Evolutionary conservation across 2,329 filamentous ascomycete genomes (phyloP), one percentile per base, ranked within the genome.

Genomic region (Sporothrix curviconia): DNA sequence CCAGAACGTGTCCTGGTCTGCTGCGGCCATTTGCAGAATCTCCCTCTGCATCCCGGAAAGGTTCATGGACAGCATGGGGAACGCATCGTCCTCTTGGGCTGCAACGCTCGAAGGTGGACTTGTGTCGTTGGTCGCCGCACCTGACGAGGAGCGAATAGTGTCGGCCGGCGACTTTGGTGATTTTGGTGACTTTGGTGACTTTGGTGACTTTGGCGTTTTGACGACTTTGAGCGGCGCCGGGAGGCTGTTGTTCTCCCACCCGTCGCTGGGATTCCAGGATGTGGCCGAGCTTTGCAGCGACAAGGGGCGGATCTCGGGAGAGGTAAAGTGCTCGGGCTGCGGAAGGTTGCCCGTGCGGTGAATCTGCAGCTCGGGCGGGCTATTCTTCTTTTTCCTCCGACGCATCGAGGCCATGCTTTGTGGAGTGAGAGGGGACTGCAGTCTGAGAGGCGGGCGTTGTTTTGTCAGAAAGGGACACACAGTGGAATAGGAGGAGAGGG

Each of bases 21-120:
- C 78, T 4, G 72, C 73, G 9, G 78, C 76, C 80, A 85, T 83
- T 51, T 77, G 74, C 34, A 74, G 70, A 49, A 83, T 76, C 62
- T 82, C 79, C 8, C 76, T 74, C 65, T 82, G 78, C 58, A 84
- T 71, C 8, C 66, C 67, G 6, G 65, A 61, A 30, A 75, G 64
- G 47, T 69, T 66, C n/a, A 70, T 65, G 9, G 66, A 68, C 43
- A 69, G 60, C 19, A 64, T 64, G 25, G 49, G 42, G 7, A 46
- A 37, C 1, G 59, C 32, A 2, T 51, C 49, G 3, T 64, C 61
- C 1, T 63, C 59, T 3, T 56, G 42, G 3, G 55, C 39, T 0
- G 32, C 22, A 0, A 40, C 8, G 3, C 53, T 51, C 0, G 57
- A 59, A 2, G n/a, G n/a, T n/a, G 49, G 22, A 3, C 40, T 34